Evolutionary conservation across 208 protist species (phyloP).

Genomic region (Crithidia sp.): DNA sequence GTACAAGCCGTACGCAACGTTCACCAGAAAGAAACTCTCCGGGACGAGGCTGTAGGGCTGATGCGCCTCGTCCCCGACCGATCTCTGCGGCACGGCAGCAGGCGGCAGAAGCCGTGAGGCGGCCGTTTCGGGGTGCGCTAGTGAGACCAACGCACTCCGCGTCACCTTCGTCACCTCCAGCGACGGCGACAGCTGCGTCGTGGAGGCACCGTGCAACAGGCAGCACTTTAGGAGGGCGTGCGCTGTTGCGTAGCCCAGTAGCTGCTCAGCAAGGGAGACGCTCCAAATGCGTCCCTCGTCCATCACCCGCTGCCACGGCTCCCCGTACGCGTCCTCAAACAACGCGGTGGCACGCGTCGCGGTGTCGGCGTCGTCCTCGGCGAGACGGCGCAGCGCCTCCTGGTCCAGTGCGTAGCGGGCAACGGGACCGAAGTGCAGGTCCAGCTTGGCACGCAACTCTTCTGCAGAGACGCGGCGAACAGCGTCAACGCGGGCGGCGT

Average conservation of each 20-base stretch:
- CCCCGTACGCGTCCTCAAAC: slow-evolving; percentile 58
- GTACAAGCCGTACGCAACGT: slow-evolving; percentile 31
- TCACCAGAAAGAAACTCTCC: slow-evolving; percentile 26
- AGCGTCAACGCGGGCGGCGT: slow-evolving; percentile 40
- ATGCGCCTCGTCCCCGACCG: neutral
- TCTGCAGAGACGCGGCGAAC: slow-evolving; percentile 48
- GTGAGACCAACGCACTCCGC: slow-evolving; percentile 15
- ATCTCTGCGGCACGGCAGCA: neutral
- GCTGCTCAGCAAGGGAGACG: slow-evolving; percentile 66
- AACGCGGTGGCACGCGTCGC: slow-evolving; percentile 10
- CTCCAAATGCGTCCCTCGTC: slow-evolving; percentile 69
- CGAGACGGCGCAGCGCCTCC: slow-evolving; percentile 18
- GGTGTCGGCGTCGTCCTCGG: slow-evolving; percentile 25
- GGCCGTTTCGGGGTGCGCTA: slow-evolving; percentile 14
- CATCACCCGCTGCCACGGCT: slow-evolving; percentile 60
- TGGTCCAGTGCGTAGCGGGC: slow-evolving; percentile 64
- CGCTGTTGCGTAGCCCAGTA: slow-evolving; percentile 67
- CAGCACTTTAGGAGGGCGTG: slow-evolving; percentile 53
- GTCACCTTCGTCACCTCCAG: slow-evolving; percentile 22
- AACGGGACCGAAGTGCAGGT: slow-evolving; percentile 79
- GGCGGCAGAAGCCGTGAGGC: neutral
- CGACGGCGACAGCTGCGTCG: slow-evolving; percentile 11
- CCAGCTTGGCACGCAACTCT: slow-evolving; percentile 53
- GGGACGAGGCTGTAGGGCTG: slow-evolving; percentile 18
- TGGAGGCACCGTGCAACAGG: neutral